Conservation (phyloP, 768 basidiomycete genomes). For the Lyophyllum atratum region DNA sequence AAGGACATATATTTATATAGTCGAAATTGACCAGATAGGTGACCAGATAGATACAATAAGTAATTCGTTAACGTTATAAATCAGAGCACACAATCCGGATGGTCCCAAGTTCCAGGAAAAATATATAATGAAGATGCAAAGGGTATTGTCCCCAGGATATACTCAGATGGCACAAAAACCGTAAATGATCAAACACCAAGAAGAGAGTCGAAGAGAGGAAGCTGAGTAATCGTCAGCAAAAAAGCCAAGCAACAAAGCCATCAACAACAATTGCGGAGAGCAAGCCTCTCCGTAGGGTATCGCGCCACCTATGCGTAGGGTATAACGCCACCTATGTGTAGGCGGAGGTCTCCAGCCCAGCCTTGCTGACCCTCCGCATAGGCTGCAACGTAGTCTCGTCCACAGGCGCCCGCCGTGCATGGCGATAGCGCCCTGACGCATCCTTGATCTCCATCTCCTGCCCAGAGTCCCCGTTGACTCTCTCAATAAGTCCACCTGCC, state of each 20-base stretch:
- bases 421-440: constrained; percentile 80
- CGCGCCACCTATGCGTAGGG: constrained; percentile 1
- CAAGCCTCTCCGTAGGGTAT: constrained; percentile 6
- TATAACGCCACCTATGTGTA: constrained; percentile 24
- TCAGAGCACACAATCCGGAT: constrained; percentile 1
- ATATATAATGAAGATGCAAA: constrained; percentile 2
- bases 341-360: constrained; percentile 78
- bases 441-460: constrained; percentile 93
- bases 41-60: constrained; percentile 11
- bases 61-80: not conserved
- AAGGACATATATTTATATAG: not conserved
- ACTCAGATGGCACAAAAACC: not conserved
- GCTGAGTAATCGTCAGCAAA: not conserved
- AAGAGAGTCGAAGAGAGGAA: not conserved
- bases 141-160: not conserved
- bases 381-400: constrained; percentile 89
- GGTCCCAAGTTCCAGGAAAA: constrained; percentile 4
- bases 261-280: not conserved
- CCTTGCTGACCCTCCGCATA: constrained; percentile 88
- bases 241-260: not conserved
- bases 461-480: constrained; percentile 63
- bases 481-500: constrained; percentile 37
- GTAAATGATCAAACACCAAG: not conserved
- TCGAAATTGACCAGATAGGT: not conserved
- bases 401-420: constrained; percentile 85